These are phyloP conservation scores for Xylariaceae sp. DNA, from an alignment of 2,329 filamentous ascomycete species.

Conservation along the genomic window DNA sequence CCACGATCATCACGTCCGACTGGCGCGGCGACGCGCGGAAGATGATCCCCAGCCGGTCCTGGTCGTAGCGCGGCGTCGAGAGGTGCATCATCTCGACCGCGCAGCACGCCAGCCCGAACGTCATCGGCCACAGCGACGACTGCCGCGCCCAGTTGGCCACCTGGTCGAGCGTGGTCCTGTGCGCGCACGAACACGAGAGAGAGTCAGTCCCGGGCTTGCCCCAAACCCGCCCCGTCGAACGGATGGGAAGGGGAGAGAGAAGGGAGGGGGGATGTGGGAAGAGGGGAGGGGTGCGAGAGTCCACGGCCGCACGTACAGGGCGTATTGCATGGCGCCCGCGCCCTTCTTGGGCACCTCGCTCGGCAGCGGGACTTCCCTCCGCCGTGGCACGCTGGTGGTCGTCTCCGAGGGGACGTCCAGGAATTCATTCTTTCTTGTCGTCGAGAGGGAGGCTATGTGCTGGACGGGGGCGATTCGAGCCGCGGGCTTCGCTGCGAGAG, in stretches of 20 bases:
- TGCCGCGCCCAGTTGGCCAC: slow-evolving; percentile 80
- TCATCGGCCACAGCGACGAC: slow-evolving; percentile 81
- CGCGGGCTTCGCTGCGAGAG: slow-evolving; percentile 54
- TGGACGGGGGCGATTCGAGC: slow-evolving; percentile 57
- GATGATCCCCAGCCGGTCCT: slow-evolving; percentile 82
- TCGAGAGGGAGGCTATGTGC: slow-evolving; percentile 57
- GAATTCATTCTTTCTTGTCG: slow-evolving; percentile 57
- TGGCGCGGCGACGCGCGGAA: slow-evolving; percentile 83
- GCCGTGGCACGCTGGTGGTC: slow-evolving; percentile 48
- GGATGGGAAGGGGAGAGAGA: no score
- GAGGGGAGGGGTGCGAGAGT: no score
- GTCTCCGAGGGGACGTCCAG: slow-evolving; percentile 46
- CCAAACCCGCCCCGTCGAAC: no score
- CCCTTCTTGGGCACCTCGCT: slow-evolving; percentile 77
- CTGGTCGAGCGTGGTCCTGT: slow-evolving; percentile 69
- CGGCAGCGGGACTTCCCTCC: slow-evolving; percentile 66
- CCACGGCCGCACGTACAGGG: slow-evolving; percentile 59
- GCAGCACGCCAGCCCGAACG: slow-evolving; percentile 82
- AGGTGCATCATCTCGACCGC: slow-evolving; percentile 91
- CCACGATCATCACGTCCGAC: slow-evolving; percentile 89
- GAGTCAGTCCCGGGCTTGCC: slow-evolving; percentile 5
- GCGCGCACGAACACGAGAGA: no score
- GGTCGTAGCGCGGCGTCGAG: slow-evolving; percentile 81
- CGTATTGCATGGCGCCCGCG: slow-evolving; percentile 67
- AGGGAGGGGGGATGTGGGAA: no score